Evolutionary conservation across 1,284 basidiomycete species (phyloP).

Genomic region (Cryptococcus maquisensis): DNA sequence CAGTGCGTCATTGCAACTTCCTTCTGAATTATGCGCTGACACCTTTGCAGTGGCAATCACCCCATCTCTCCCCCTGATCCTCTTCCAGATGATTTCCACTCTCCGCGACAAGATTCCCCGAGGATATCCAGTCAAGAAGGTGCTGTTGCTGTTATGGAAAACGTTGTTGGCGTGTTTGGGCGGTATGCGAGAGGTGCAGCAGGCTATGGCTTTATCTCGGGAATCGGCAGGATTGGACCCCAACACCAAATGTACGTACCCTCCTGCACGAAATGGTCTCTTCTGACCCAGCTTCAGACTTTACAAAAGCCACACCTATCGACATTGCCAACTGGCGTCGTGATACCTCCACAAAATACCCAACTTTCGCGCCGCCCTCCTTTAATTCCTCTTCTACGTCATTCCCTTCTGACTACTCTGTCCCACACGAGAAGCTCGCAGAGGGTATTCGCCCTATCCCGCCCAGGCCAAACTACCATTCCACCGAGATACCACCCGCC

Average conservation of each 20-base stretch:
- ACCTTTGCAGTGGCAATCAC: conserved; percentile 75
- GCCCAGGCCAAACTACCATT: conserved; percentile 83
- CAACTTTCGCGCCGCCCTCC: conserved; percentile 70
- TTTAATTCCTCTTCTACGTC: conserved; percentile 22
- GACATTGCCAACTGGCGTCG: conserved; percentile 82
- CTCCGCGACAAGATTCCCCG: conserved; percentile 91
- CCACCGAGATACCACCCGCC: conserved; percentile 34
- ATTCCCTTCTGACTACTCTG: conserved; percentile 14
- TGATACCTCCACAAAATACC: conserved; percentile 89
- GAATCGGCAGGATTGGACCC: conserved; percentile 70
- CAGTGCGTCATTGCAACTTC: conserved; percentile 58
- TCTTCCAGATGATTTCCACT: conserved; percentile 82
- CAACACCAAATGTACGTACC: conserved; percentile 57
- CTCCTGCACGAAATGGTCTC: too few relatives aligned
- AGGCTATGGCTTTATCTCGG: conserved; percentile 79
- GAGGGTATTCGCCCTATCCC: conserved; percentile 89
- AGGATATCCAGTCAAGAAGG: conserved; percentile 95
- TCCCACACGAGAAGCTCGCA: conserved; percentile 62
- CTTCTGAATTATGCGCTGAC: background rate
- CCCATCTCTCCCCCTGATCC: conserved; percentile 86
- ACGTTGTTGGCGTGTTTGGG: conserved; percentile 87
- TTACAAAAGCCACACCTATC: conserved; percentile 77
- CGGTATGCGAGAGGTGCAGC: conserved; percentile 76
- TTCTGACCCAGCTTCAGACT: conserved; percentile 44
- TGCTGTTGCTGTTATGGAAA: conserved; percentile 96